Conservation (phyloP, 192 early-diverging fungal genomes). For the Phlyctochytrium bullatum region DNA sequence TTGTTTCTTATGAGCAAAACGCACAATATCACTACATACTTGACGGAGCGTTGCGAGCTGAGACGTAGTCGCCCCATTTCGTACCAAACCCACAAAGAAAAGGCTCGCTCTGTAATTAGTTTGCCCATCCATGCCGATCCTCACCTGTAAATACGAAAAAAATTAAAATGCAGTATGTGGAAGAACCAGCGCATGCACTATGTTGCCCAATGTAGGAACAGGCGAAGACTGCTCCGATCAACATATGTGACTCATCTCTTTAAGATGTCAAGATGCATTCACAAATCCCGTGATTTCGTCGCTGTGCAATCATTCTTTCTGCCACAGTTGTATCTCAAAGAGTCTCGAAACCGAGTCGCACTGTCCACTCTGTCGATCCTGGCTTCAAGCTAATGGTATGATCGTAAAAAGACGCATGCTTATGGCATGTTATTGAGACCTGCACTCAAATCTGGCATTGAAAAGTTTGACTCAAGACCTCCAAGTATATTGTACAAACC, state of each 20-base stretch:
- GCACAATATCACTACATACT: conserved; percentile 17
- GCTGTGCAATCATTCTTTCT: conserved; percentile 63
- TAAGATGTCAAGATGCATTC: conserved; percentile 59
- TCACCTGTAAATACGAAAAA: no score
- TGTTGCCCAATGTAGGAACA: background rate
- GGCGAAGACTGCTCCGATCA: background rate
- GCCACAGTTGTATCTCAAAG: conserved; percentile 54
- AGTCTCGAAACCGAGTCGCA: conserved; percentile 50
- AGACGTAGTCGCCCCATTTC: background rate
- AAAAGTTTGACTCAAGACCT: conserved; percentile 52
- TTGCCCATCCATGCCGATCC: no score
- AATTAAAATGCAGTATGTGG: background rate
- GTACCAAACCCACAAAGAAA: background rate
- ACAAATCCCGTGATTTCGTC: conserved; percentile 57
- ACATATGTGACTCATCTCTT: background rate
- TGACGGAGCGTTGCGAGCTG: conserved; percentile 15
- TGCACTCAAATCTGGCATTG: conserved; percentile 60
- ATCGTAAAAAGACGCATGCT: background rate
- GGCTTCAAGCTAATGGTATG: conserved; percentile 16
- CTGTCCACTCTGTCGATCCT: conserved; percentile 58
- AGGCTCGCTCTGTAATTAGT: no score
- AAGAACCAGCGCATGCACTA: background rate
- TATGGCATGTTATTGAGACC: conserved; percentile 38
- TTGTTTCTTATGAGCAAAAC: conserved; percentile 27
- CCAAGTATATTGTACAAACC: conserved; percentile 51